Evolutionary conservation across 2,329 filamentous ascomycete genomes (phyloP).

Genomic region (Beauveria pseudobassiana): DNA sequence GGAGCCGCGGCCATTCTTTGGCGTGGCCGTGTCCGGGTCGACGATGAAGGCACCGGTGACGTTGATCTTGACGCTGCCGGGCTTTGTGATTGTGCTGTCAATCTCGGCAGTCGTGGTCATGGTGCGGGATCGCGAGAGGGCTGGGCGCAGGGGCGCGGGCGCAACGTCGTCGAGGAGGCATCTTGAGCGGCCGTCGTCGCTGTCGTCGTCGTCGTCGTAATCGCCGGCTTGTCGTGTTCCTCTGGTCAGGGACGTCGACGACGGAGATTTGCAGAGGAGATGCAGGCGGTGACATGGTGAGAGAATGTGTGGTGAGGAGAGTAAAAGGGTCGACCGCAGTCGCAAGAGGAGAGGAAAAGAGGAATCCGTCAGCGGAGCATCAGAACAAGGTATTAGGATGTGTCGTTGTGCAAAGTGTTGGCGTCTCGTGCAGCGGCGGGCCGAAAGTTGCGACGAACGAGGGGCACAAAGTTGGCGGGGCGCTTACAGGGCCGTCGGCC

Average conservation of each 20-base stretch:
- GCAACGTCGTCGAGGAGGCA: neutral
- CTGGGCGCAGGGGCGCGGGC: neutral
- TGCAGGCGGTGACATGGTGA: neutral
- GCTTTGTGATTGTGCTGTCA: conserved; percentile 53
- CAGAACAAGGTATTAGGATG: neutral
- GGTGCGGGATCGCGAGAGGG: conserved; percentile 14
- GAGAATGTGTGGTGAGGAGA: neutral
- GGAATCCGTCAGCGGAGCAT: neutral
- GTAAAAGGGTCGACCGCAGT: neutral
- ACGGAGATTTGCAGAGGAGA: neutral
- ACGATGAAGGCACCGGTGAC: conserved; percentile 95
- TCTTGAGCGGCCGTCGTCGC: neutral
- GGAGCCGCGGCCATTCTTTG: conserved; percentile 39
- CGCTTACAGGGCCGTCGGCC: neutral
- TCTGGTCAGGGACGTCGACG: neutral
- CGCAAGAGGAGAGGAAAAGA: neutral
- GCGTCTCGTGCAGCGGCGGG: neutral
- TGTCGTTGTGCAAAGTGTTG: neutral
- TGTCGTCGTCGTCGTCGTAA: neutral
- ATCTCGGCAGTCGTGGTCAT: conserved; percentile 49
- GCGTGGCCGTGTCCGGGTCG: conserved; percentile 61
- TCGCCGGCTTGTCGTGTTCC: conserved; percentile 4
- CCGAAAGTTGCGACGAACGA: neutral
- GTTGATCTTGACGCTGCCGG: conserved; percentile 82
- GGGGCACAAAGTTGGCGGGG: neutral